Base-by-base conservation (phyloP, 2,329 filamentous ascomycete genomes). In the Neofusicoccum ribis region DNA sequence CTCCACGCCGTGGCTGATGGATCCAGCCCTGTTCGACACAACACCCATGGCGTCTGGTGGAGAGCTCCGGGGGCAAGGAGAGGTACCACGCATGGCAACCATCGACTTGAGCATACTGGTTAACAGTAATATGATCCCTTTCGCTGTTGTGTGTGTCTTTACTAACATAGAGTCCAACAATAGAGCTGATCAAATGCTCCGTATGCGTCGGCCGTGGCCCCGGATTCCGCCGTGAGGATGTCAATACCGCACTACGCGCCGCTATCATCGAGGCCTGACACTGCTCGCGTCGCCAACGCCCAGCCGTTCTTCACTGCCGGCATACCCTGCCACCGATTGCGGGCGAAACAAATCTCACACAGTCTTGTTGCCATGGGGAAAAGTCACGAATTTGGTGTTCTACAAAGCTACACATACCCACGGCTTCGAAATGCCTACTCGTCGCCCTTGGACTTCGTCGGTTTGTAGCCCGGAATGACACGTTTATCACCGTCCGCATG, bases 171-270 rank as follows among this genome's bases (percentile, higher is more conserved):
- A 17, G 2, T 23, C 0, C 7, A 1, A 9, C 12, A 1, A 37
- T 52, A 80, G 78, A 72, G 43, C 68, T 80, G 8, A 72, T 77
- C 61, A 74, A 72, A 37, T 71, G 74, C 34, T 74, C 69, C 14
- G 73, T 80, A 27, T 83, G 81, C 67, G 71, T 82, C 11, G 80
- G 80, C 14, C 73, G 79, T 36, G 70, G 77, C 12, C 79, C 81
- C 2, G 80, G 80, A 1, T 82, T 79, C 65, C 74, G 78, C 65
- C 73, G 75, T 49, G 75, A 75, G 47, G 77, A 81, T 69, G 74
- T 82, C 9, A 80, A 82, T 69, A 54, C 68, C 43, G 80, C 80
- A n/a, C 72, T 83, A 52, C 69, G 70, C 41, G 66, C 72, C 46
- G 69, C 77, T 34, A 67, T 79, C 60, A 70, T 79, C 27, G 27